Percentiles rank a stretch among this genome's conserved stretches.
These are phyloP conservation scores for Citrullus mucosospermus DNA, from an alignment of 306 rosid species.

Conservation along the genomic window DNA sequence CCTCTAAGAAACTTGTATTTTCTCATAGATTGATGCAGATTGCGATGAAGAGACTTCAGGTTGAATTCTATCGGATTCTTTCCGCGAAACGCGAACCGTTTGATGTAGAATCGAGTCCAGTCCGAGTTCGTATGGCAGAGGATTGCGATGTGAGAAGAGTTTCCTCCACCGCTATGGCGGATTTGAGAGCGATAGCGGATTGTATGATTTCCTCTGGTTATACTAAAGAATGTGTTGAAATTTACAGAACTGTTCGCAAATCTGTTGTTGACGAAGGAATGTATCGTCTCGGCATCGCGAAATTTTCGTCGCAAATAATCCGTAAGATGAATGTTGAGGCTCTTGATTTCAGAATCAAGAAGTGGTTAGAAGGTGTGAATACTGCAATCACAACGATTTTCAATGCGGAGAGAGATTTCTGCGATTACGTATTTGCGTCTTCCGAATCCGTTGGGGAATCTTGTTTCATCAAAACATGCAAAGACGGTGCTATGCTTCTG, in stretches of 20 bases:
- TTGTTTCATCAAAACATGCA: constrained; percentile 46
- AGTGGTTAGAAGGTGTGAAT: constrained; percentile 43
- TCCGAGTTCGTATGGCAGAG: constrained; percentile 12
- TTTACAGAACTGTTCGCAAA: constrained; percentile 43
- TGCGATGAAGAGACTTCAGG: constrained; percentile 60
- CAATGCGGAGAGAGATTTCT: constrained; percentile 49
- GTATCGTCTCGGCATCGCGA: constrained; percentile 39
- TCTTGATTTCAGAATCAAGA: constrained; percentile 33
- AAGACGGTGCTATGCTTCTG: constrained; percentile 41
- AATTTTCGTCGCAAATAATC: constrained; percentile 26
- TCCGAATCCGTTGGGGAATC: constrained; percentile 41
- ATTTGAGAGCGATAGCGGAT: constrained; percentile 47
- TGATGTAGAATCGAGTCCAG: constrained; percentile 40
- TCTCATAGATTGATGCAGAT: constrained; percentile 48
- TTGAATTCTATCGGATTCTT: constrained; percentile 42
- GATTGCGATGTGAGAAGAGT: constrained; percentile 27
- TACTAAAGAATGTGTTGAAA: constrained; percentile 43
- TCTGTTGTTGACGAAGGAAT: constrained; percentile 63
- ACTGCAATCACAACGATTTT: constrained; percentile 37
- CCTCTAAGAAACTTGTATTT: constrained; percentile 21
- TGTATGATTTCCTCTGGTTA: constrained; percentile 76
- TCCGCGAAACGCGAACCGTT: constrained; percentile 50
- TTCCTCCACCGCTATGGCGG: constrained; percentile 34
- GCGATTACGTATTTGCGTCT: constrained; percentile 42
- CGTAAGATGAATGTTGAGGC: constrained; percentile 40